phyloP scores from a whole-genome alignment of 2,329 filamentous ascomycete species.

The Phialophora chinensis region DNA sequence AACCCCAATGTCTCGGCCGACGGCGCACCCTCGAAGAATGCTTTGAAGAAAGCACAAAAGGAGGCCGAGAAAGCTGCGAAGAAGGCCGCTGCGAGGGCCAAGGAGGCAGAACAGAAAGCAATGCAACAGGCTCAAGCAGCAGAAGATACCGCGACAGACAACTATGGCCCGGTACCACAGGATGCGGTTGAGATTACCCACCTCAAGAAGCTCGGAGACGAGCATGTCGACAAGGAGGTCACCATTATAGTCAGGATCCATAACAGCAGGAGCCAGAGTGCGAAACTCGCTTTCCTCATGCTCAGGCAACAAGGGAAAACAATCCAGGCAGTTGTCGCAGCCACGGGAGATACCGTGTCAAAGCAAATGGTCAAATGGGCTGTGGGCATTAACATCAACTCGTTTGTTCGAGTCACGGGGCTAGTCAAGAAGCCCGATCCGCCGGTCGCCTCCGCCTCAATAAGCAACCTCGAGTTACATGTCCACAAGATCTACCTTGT shows the following conservation, averaged over 20 bases:
- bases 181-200: constrained; percentile 62
- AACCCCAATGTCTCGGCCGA: constrained; percentile 37
- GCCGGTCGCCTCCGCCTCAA: constrained; percentile 83
- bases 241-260: constrained; percentile 81
- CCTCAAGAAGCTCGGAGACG: constrained; percentile 67
- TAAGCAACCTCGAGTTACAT: constrained; percentile 83
- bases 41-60: constrained; percentile 84
- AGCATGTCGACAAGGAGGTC: constrained; percentile 72
- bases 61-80: constrained; percentile 88
- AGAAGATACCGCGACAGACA: constrained; percentile 69
- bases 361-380: constrained; percentile 97
- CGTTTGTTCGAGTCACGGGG: constrained; percentile 81
- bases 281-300: constrained; percentile 90
- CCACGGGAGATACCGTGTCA: constrained; percentile 66
- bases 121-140: constrained; percentile 35
- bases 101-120: constrained; percentile 51
- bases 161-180: constrained; percentile 75
- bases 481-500: constrained; percentile 83
- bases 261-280: constrained; percentile 84
- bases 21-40: constrained; percentile 72
- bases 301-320: constrained; percentile 78
- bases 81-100: constrained; percentile 57
- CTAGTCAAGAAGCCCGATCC: constrained; percentile 80
- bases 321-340: constrained; percentile 78
- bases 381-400: constrained; percentile 75